Evolutionary conservation across 345 rosid genomes (phyloP).

Genomic region (Eucalyptus sp.): DNA sequence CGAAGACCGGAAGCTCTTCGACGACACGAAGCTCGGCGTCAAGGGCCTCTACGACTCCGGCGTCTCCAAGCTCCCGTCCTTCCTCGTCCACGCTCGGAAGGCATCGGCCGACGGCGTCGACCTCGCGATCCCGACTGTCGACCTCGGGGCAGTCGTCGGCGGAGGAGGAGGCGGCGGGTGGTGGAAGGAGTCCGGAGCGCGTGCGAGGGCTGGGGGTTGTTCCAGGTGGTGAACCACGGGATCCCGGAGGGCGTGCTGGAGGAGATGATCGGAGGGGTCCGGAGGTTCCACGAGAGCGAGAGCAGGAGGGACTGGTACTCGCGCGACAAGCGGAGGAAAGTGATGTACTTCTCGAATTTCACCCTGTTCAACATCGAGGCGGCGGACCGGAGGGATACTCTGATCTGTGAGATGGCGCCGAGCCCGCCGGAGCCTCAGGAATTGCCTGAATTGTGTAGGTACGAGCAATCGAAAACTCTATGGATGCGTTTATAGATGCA

Average conservation of each 20-base stretch:
- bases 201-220: not conserved
- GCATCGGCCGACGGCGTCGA: not conserved
- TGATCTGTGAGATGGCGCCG: not conserved
- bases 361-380: not conserved
- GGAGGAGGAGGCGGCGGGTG: not conserved
- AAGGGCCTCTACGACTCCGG: not conserved
- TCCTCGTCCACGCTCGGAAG: not conserved
- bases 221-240: not conserved
- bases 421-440: not conserved
- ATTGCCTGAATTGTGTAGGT: conserved; percentile 1
- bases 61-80: not conserved
- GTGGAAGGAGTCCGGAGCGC: not conserved
- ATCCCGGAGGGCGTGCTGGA: not conserved
- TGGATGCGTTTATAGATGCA: not conserved
- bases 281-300: not conserved
- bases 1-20: not conserved
- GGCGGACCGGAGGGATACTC: conserved; percentile 13
- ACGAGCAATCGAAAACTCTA: not conserved
- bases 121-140: not conserved
- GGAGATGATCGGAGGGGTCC: not conserved
- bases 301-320: conserved; percentile 2
- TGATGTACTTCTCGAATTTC: not conserved
- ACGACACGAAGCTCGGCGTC: not conserved
- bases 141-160: not conserved
- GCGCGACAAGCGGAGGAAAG: conserved; percentile 2